These are phyloP conservation scores for Lactarius psammicola DNA, from an alignment of 768 basidiomycete genomes.

Conservation along the genomic window DNA sequence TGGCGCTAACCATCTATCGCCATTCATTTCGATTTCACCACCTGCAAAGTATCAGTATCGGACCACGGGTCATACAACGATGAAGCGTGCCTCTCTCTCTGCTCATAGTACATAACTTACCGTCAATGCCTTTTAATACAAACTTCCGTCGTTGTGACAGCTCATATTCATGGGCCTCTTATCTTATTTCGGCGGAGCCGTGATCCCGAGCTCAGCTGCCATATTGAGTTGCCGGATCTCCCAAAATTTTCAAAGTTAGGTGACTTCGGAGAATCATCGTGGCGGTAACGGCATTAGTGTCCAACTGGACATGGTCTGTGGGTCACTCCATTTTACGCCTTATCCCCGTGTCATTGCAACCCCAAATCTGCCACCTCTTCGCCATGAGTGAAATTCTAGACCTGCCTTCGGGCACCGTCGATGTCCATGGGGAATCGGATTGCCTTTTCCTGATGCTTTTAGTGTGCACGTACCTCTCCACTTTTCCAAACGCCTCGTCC, in stretches of 20 bases:
- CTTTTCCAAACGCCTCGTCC: constrained; percentile 2
- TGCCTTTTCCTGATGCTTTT: not conserved
- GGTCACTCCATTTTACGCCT: not conserved
- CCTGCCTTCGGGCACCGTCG: not conserved
- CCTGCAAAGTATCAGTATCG: not conserved
- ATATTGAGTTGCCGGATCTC: not conserved
- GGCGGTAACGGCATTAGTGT: constrained; percentile 14
- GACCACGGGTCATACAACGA: not conserved
- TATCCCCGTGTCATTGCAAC: constrained; percentile 11
- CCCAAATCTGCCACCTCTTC: constrained; percentile 16
- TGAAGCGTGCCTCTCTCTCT: not conserved
- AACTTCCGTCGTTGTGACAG: not conserved
- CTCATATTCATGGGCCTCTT: not conserved
- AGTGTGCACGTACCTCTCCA: not conserved
- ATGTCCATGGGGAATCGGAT: constrained; percentile 11
- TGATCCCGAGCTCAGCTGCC: constrained; percentile 10
- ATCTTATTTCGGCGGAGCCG: not conserved
- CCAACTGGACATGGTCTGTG: not conserved
- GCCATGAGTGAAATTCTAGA: constrained; percentile 14
- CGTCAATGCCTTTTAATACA: not conserved
- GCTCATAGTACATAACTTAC: too few relatives aligned
- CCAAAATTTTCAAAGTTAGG: constrained; percentile 5
- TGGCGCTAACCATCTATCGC: not conserved
- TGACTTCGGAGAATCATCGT: constrained; percentile 1
- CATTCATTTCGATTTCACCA: constrained; percentile 5